Evolutionary conservation across 441 rosid species (phyloP).

Genomic region (Erodium trifolium): DNA sequence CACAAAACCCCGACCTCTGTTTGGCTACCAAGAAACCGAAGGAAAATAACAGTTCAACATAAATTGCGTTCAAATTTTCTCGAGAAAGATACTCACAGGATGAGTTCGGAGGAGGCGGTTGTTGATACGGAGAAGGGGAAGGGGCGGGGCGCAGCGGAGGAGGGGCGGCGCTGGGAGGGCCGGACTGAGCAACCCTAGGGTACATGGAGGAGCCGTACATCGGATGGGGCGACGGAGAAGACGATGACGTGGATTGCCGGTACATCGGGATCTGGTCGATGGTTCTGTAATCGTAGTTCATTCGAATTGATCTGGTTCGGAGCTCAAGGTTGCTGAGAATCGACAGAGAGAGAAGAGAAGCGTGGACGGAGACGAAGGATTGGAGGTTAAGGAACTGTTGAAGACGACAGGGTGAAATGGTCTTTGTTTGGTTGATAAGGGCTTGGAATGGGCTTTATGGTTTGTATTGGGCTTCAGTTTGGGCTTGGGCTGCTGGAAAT

Average conservation of each 20-base stretch:
- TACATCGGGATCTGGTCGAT: conserved; percentile 37
- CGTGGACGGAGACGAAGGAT: background rate
- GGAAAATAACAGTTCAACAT: background rate
- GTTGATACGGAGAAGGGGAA: conserved; percentile 35
- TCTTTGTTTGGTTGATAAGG: background rate
- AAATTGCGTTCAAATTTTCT: background rate
- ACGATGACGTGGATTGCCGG: conserved; percentile 35
- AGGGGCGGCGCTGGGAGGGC: conserved; percentile 26
- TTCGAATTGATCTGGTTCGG: conserved; percentile 9
- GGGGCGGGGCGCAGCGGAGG: conserved; percentile 15
- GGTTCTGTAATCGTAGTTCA: conserved; percentile 68
- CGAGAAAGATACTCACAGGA: conserved; percentile 36
- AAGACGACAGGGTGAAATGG: background rate
- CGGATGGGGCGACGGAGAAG: conserved; percentile 34
- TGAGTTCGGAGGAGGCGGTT: conserved; percentile 30
- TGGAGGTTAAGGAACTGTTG: background rate
- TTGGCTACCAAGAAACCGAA: no score
- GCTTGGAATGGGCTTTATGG: background rate
- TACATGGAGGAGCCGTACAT: conserved; percentile 53
- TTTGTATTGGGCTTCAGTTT: background rate
- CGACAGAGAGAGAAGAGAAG: background rate
- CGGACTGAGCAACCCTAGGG: conserved; percentile 58
- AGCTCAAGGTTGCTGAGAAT: background rate
- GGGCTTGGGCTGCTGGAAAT: background rate
- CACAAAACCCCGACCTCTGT: background rate